These are phyloP conservation scores for Beauveria bassiana DNA, from an alignment of 2,329 filamentous ascomycete genomes.

Conservation along the genomic window DNA sequence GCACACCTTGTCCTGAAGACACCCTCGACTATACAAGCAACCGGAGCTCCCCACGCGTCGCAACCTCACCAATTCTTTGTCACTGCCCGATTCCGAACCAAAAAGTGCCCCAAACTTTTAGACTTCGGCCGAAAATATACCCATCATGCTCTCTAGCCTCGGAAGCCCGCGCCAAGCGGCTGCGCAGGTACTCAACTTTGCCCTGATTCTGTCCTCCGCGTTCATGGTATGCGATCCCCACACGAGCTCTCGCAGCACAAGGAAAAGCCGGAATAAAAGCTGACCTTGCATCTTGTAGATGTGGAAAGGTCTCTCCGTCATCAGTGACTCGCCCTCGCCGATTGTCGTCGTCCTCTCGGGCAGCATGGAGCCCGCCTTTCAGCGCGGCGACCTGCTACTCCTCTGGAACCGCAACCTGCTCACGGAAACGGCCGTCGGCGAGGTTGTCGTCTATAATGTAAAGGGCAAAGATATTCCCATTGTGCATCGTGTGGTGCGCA, in stretches of 20 bases:
- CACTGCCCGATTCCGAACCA: background rate
- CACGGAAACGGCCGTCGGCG: constrained; percentile 47
- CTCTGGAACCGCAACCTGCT: constrained; percentile 65
- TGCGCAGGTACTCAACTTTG: constrained; percentile 81
- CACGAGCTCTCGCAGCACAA: background rate
- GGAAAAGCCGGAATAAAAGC: background rate
- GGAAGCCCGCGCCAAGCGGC: constrained; percentile 73
- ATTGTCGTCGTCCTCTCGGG: constrained; percentile 80
- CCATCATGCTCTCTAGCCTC: constrained; percentile 59
- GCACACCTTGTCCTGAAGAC: constrained; percentile 13
- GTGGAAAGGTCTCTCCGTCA: constrained; percentile 81
- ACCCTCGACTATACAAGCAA: background rate
- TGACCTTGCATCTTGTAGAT: constrained; percentile 39
- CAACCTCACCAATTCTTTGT: constrained; percentile 1
- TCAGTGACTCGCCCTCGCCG: constrained; percentile 66
- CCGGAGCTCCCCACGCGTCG: background rate
- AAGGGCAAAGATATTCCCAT: constrained; percentile 94
- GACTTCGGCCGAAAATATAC: background rate
- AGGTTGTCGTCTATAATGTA: constrained; percentile 67
- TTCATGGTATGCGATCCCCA: constrained; percentile 60
- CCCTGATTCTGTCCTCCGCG: constrained; percentile 78
- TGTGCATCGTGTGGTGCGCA: constrained; percentile 83
- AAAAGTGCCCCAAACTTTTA: background rate
- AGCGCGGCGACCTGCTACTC: constrained; percentile 68
- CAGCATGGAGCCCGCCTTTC: constrained; percentile 79